Evolutionary conservation across 805 yeast species (phyloP).

Genomic region (Candida andamanensis): DNA sequence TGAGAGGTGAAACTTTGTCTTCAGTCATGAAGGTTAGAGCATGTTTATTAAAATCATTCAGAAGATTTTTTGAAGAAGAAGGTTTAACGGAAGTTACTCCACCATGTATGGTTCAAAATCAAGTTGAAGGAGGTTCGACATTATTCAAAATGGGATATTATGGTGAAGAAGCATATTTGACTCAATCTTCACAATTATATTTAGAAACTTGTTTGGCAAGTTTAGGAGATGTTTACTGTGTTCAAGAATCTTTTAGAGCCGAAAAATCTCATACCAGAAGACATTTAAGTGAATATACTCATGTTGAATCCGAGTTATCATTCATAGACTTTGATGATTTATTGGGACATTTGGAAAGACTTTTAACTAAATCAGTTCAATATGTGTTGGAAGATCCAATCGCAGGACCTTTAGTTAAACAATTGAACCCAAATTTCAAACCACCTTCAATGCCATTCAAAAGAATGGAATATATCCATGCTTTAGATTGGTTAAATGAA

Average conservation of each 20-base stretch:
- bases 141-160: conserved; percentile 89
- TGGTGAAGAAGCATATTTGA: conserved; percentile 93
- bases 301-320: conserved; percentile 90
- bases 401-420: conserved; percentile 84
- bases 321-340: conserved; percentile 85
- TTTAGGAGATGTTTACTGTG: conserved; percentile 93
- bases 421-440: conserved; percentile 86
- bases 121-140: conserved; percentile 99
- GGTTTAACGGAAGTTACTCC: conserved; percentile 89
- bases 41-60: conserved; percentile 60
- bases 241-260: conserved; percentile 98
- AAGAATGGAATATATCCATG: conserved; percentile 88
- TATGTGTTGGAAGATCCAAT: conserved; percentile 84
- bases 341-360: conserved; percentile 75
- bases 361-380: conserved; percentile 64
- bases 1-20: conserved; percentile 92
- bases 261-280: conserved; percentile 98
- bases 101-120: conserved; percentile 99
- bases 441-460: conserved; percentile 83
- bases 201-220: conserved; percentile 95
- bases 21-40: conserved; percentile 96
- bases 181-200: conserved; percentile 96
- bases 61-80: conserved; percentile 74
- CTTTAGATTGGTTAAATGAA: conserved; percentile 94
- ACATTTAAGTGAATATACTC: conserved; percentile 95